Evolutionary conservation across 495 filamentous ascomycete species (phyloP), one percentile per base, ranked within the genome.

Genomic region (Pseudomonodictys pantanalensis): DNA sequence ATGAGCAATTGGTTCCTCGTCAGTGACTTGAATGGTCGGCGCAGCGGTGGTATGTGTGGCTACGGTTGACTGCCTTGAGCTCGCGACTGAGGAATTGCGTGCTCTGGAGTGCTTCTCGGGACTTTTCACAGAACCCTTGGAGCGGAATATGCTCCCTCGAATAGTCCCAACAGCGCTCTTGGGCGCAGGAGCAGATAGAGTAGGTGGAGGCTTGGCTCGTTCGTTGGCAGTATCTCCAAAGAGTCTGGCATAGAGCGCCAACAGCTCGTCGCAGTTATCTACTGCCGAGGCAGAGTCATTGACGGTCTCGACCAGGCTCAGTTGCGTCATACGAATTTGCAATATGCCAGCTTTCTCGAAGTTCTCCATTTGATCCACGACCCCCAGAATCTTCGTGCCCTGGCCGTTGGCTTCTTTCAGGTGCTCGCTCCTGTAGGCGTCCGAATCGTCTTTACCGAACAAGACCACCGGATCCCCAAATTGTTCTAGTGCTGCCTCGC

Each of bases 241-340:
- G 8, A 96, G 73, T 56, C 85, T 78, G 9, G 81, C 79, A 64
- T 92, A 97, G 4, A 97, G 76, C n/a, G 82, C 80, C 24, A 97
- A 76, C 24, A 98, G 78, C 62, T 95, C 87, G 48, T 89, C 85
- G 64, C 86, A 89, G 53, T 84, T 83, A 65, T 93, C 91, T 30
- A 96, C 86, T 10, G 93, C 91, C 52, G 84, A 81, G 58, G 88
- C 84, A 0, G 91, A 81, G 4, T 90, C 91, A 68, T 96, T 89
- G 15, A 88, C 66, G 10, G 91, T 76, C 72, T 97, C 93, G 10
- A 91, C 68, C 33, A 98, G 82, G 3, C 89, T 80, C 57, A 98
- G 78, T 64, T 96, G 90, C 7, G 91, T 96, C 83, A 98, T 96
- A 68, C 92, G 95, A 28, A 96, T 81, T 71, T 97, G 88, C 22